These are phyloP conservation scores for Ammopiptanthus mongolicus DNA, from an alignment of 306 rosid species.

Conservation along the genomic window DNA sequence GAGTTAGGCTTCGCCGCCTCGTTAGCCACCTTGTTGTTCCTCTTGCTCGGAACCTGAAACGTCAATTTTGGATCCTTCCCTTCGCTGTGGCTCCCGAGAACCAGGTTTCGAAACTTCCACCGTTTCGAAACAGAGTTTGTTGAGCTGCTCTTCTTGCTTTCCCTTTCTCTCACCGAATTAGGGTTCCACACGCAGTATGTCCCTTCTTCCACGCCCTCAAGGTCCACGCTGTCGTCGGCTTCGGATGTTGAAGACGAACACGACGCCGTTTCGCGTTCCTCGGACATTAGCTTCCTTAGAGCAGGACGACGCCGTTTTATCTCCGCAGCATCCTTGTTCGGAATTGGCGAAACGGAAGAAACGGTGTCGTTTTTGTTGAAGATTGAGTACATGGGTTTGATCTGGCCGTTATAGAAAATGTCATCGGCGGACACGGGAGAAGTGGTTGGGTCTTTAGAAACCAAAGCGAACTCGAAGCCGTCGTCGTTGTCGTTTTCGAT, in stretches of 20 bases:
- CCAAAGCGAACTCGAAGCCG: constrained; percentile 66
- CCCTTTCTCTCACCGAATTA: constrained; percentile 3
- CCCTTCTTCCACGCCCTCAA: constrained; percentile 39
- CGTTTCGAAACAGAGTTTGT: constrained; percentile 62
- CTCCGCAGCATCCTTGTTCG: neutral
- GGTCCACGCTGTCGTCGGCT: constrained; percentile 46
- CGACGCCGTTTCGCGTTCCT: constrained; percentile 51
- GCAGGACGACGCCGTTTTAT: constrained; percentile 58
- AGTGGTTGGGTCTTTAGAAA: constrained; percentile 30
- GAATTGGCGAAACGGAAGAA: neutral
- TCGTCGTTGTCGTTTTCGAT: constrained; percentile 15
- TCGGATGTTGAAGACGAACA: constrained; percentile 58
- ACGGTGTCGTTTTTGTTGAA: constrained; percentile 36
- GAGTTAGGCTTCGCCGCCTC: constrained; percentile 3
- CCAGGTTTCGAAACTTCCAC: constrained; percentile 69
- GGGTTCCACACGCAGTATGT: constrained; percentile 75
- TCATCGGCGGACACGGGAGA: constrained; percentile 72
- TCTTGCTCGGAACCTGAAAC: constrained; percentile 26
- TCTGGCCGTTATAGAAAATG: constrained; percentile 83
- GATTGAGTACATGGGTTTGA: constrained; percentile 68
- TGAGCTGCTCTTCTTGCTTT: constrained; percentile 52
- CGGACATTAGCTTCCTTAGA: constrained; percentile 69
- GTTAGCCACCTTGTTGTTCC: neutral
- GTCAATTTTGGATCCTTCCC: constrained; percentile 33
- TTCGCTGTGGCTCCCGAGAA: constrained; percentile 48